phyloP scores from a whole-genome alignment of 768 basidiomycete species.

The Pleurotus eryngii region DNA sequence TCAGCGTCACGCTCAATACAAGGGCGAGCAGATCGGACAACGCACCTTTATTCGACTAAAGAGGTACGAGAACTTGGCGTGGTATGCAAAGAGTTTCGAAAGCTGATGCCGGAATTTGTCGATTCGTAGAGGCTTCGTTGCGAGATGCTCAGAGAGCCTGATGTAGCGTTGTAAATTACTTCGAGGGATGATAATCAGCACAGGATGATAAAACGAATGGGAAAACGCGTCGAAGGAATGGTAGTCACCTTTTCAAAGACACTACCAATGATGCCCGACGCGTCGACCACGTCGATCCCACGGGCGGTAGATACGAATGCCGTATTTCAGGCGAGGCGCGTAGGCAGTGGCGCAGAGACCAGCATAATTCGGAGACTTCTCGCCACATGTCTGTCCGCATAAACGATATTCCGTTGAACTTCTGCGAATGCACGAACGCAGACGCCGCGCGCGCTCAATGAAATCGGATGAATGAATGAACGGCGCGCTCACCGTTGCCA shows the following conservation, averaged over 20 bases:
- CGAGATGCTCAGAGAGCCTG: conserved; percentile 17
- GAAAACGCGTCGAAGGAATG: background rate
- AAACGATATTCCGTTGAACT: background rate
- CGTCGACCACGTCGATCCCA: conserved; percentile 12
- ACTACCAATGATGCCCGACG: conserved; percentile 12
- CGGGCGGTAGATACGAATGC: conserved; percentile 10
- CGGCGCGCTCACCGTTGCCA: background rate
- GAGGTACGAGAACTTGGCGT: conserved; percentile 17
- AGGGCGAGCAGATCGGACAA: background rate
- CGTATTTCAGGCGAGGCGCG: background rate
- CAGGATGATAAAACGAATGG: conserved; percentile 1
- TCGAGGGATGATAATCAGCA: background rate
- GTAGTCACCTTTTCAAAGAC: conserved; percentile 14
- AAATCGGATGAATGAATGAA: background rate
- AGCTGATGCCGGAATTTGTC: conserved; percentile 16
- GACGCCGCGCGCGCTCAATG: no score
- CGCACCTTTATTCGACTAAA: conserved; percentile 13
- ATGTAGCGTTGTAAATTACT: conserved; percentile 18
- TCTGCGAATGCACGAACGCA: background rate
- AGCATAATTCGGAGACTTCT: background rate
- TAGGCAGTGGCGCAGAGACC: background rate
- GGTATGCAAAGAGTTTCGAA: conserved; percentile 16
- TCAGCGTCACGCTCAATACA: no score
- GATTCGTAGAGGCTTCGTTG: conserved; percentile 14
- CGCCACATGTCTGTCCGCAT: background rate